These are phyloP conservation scores for Aspergillus campestris DNA, from an alignment of 495 filamentous ascomycete genomes.

Conservation along the genomic window DNA sequence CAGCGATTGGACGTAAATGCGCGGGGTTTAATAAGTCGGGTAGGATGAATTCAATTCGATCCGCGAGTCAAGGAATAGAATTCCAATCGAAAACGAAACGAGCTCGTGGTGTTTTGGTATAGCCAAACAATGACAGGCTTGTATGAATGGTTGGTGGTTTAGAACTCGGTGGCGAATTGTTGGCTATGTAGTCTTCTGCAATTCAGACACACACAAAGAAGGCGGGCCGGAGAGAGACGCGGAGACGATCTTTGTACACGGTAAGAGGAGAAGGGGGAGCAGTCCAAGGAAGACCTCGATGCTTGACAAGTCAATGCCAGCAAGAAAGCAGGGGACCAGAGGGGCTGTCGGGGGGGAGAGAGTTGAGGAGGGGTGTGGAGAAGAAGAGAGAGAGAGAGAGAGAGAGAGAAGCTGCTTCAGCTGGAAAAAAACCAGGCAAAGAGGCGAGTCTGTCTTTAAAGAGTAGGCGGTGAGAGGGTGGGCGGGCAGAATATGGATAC, in stretches of 20 bases:
- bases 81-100: too few relatives aligned
- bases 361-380: conserved; percentile 22
- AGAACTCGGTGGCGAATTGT: too few relatives aligned
- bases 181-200: too few relatives aligned
- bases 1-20: too few relatives aligned
- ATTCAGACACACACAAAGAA: conserved; percentile 15
- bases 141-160: too few relatives aligned
- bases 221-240: neutral
- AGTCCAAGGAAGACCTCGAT: conserved; percentile 15
- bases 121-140: too few relatives aligned
- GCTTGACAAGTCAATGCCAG: conserved; percentile 51
- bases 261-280: conserved; percentile 14
- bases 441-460: neutral
- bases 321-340: conserved; percentile 29
- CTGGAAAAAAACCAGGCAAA: neutral
- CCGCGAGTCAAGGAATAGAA: too few relatives aligned
- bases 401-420: neutral
- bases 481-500: too few relatives aligned
- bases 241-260: conserved; percentile 6
- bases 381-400: conserved; percentile 12
- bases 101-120: too few relatives aligned
- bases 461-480: too few relatives aligned
- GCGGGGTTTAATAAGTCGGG: too few relatives aligned
- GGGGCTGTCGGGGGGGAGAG: conserved; percentile 21
- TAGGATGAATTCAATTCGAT: too few relatives aligned